These are phyloP conservation scores for Dentipellis fragilis DNA, from an alignment of 768 basidiomycete genomes.

Conservation along the genomic window DNA sequence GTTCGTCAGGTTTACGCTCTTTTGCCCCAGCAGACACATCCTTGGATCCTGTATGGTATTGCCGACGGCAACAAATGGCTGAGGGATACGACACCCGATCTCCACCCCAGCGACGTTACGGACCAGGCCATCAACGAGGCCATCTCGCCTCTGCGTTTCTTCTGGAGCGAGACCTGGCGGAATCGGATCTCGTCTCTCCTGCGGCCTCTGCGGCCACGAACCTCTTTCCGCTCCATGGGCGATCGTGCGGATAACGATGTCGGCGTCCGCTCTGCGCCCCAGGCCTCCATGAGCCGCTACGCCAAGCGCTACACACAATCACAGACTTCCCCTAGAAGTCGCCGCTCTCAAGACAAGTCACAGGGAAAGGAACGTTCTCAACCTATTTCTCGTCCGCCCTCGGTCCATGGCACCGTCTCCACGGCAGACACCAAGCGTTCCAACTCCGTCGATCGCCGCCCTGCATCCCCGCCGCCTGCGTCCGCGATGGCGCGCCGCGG, in stretches of 20 bases:
- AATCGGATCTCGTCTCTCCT: conserved; percentile 41
- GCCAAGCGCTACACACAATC: neutral
- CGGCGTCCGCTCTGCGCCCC: conserved; percentile 12
- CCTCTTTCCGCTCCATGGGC: conserved; percentile 19
- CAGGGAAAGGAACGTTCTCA: neutral
- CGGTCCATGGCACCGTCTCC: neutral
- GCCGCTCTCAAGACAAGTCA: neutral
- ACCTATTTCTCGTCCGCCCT: neutral
- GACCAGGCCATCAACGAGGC: conserved; percentile 71
- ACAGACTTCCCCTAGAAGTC: neutral
- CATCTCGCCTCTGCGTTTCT: conserved; percentile 55
- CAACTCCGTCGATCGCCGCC: conserved; percentile 7
- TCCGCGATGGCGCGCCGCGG: conserved; percentile 5
- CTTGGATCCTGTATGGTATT: conserved; percentile 65
- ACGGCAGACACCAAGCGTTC: conserved; percentile 1
- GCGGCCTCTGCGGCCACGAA: conserved; percentile 29
- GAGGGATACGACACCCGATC: conserved; percentile 40
- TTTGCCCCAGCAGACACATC: conserved; percentile 19
- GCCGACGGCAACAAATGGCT: conserved; percentile 65
- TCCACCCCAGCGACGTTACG: conserved; percentile 39
- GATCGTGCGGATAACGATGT: conserved; percentile 12
- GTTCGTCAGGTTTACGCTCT: neutral
- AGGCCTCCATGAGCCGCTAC: conserved; percentile 3
- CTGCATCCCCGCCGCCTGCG: neutral
- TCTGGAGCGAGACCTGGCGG: conserved; percentile 40